A percentile compares a stretch with the other conserved stretches of the same genome.
Conservation (phyloP, 2,329 filamentous ascomycete species). For the Dactylellina sp. region DNA sequence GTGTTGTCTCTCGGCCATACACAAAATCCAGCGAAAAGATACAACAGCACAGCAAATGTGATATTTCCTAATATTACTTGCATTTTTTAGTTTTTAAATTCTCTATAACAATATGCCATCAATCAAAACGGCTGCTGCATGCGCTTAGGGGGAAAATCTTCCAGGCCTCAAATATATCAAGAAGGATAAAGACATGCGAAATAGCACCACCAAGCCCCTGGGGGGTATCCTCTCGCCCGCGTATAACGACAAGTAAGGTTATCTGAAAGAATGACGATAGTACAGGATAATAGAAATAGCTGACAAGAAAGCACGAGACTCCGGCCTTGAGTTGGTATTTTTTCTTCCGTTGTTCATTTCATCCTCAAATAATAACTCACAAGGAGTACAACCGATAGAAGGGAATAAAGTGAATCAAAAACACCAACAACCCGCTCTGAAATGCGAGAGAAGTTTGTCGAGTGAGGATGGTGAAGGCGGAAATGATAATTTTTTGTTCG, state of each 20-base stretch:
- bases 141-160: too few species aligned
- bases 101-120: constrained; percentile 30
- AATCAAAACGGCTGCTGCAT: constrained; percentile 1
- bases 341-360: constrained; percentile 17
- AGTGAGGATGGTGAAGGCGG: neutral
- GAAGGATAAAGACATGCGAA: constrained; percentile 7
- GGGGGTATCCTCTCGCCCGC: neutral
- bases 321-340: constrained; percentile 26
- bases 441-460: constrained; percentile 24
- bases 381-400: neutral
- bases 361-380: constrained; percentile 7
- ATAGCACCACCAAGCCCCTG: neutral
- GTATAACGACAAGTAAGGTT: neutral
- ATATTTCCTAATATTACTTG: constrained; percentile 1
- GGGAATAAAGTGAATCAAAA: neutral
- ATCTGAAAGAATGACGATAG: neutral
- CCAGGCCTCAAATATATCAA: neutral
- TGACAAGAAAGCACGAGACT: neutral
- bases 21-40: too few species aligned
- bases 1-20: neutral
- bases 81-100: constrained; percentile 30
- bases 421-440: constrained; percentile 41
- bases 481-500: constrained; percentile 1
- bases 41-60: neutral
- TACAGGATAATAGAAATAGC: too few species aligned